phyloP scores from a whole-genome alignment of 371 early-diverging fungal genomes.

The Lichtheimia hyalospora region DNA sequence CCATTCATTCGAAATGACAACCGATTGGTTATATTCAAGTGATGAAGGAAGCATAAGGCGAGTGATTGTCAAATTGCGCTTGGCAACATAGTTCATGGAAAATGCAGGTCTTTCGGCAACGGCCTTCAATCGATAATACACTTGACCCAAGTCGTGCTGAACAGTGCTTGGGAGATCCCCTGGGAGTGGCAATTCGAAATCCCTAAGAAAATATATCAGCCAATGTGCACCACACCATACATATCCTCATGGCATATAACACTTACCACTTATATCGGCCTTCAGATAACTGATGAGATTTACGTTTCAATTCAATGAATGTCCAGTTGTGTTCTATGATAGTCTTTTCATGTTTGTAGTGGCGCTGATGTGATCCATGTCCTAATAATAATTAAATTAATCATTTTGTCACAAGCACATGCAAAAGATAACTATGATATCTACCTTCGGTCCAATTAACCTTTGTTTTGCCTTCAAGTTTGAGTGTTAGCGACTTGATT shows the following conservation, averaged over 20 bases:
- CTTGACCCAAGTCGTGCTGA: slow-evolving; percentile 36
- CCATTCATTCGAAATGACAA: slow-evolving; percentile 45
- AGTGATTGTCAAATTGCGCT: slow-evolving; percentile 23
- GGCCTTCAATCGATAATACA: slow-evolving; percentile 41
- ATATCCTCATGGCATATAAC: neutral
- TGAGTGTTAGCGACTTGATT: slow-evolving; percentile 36
- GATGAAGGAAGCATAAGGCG: slow-evolving; percentile 39
- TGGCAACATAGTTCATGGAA: slow-evolving; percentile 35
- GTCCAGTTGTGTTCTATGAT: slow-evolving; percentile 49
- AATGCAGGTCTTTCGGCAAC: slow-evolving; percentile 48
- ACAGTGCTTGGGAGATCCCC: slow-evolving; percentile 51
- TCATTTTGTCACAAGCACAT: neutral
- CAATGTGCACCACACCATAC: neutral
- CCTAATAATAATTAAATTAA: slow-evolving; percentile 16
- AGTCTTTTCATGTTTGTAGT: slow-evolving; percentile 39
- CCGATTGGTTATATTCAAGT: slow-evolving; percentile 35
- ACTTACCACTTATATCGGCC: slow-evolving; percentile 48
- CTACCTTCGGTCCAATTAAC: slow-evolving; percentile 50
- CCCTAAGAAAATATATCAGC: slow-evolving; percentile 20
- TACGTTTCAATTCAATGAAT: slow-evolving; percentile 34
- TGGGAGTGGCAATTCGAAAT: slow-evolving; percentile 51
- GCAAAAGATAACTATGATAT: neutral
- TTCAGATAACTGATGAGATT: slow-evolving; percentile 35
- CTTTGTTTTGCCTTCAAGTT: slow-evolving; percentile 43
- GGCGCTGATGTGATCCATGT: slow-evolving; percentile 45